Base-by-base conservation (phyloP, 75 land plant species). In the Chamaecyparis obtusa region DNA sequence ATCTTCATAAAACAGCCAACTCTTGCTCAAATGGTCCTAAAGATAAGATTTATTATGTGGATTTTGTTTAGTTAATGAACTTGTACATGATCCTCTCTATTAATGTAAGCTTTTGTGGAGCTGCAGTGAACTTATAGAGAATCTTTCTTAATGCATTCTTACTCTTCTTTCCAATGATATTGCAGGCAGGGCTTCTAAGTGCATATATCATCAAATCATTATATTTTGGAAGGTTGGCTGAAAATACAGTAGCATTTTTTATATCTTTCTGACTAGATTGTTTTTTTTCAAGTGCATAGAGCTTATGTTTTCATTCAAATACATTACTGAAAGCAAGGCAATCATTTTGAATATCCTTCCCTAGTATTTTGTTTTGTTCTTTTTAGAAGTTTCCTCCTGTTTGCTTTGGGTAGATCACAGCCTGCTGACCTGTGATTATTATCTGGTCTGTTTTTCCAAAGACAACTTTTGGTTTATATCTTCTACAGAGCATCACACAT, bases 201-300 rank as follows among this genome's bases (percentile, higher is more conserved):
- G 96, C 99, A 51, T 96, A 92, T 74, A 92, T 94, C 64, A 96
- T 94, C 37, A 96, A 94, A 88, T 90, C 91, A 33, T 76, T 96
- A 81, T 97, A 94, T 88, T 93, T 95, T 90, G 98, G 96, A 84
- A 95, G 96, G 97, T 94, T 85, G 84, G 69, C n/a, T 64, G n/a
- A 24, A 21, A 24, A 27, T 64, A 64, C 69, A 64, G 27, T 64
- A 64, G 27, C 41, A 77, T 77, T 39, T 21, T 19, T 78, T 43
- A 21, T 2, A 78, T 37, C 81, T 78, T 78, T 9, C 27, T 21
- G 43, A 46, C 27, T 78, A 78, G 46, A 9, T 39, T 24, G 21
- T 8, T 24, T n/a, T 64, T 24, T 24, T 64, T 64, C 2, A 43
- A 19, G 36, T 6, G 0, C 81, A 64, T 64, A 21, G 15, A 75